phyloP scores from a whole-genome alignment of 768 basidiomycete species.

The Melanogaster broomeanus region DNA sequence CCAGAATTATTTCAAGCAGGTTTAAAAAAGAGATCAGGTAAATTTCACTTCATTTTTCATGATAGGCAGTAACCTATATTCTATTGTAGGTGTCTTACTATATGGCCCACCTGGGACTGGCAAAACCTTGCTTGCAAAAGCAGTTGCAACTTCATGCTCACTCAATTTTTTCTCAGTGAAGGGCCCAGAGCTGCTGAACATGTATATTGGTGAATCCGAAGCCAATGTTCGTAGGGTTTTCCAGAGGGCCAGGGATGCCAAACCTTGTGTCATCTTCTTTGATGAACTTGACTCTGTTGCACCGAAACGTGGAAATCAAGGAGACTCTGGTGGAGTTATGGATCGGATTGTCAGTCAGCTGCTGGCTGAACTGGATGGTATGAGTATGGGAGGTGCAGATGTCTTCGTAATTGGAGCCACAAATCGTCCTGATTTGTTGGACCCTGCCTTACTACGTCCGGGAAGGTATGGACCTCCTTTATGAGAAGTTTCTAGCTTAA shows the following conservation, averaged over 20 bases:
- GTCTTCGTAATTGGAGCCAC: constrained; percentile 97
- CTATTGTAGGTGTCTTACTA: constrained; percentile 70
- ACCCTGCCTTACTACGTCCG: constrained; percentile 86
- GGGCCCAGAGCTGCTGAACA: constrained; percentile 93
- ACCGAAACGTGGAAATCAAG: constrained; percentile 92
- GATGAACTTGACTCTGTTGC: constrained; percentile 96
- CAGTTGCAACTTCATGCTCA: constrained; percentile 92
- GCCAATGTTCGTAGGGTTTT: constrained; percentile 95
- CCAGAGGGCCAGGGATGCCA: constrained; percentile 87
- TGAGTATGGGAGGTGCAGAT: constrained; percentile 66
- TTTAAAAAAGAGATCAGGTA: constrained; percentile 94
- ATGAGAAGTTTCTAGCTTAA: neutral
- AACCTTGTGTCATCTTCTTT: constrained; percentile 95
- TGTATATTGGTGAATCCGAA: constrained; percentile 98
- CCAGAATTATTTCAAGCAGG: constrained; percentile 90
- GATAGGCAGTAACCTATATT: neutral
- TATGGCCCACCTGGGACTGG: constrained; percentile 97
- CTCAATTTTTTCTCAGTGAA: constrained; percentile 98
- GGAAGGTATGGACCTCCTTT: constrained; percentile 58
- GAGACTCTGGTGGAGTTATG: constrained; percentile 97
- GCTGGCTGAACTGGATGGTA: constrained; percentile 91
- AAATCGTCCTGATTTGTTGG: constrained; percentile 89
- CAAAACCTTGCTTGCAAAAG: constrained; percentile 93
- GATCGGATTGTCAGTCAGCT: constrained; percentile 96
- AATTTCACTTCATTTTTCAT: neutral